Evolutionary conservation across 495 filamentous ascomycete genomes (phyloP).

Genomic region (Lindgomyces ingoldianus): DNA sequence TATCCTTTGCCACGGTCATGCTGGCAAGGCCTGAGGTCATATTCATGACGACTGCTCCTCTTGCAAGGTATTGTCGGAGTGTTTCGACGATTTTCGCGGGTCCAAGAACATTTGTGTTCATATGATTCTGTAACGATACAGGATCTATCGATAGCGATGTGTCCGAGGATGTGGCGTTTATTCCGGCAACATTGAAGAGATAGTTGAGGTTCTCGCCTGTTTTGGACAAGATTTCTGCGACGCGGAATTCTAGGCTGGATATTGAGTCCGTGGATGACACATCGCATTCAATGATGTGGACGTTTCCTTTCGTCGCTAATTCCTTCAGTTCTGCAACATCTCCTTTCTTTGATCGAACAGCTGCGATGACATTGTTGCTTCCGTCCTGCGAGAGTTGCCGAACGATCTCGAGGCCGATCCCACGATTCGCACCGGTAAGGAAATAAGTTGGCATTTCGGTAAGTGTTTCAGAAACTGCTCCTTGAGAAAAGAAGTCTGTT

Average conservation of each 20-base stretch:
- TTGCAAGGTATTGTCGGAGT: constrained; percentile 20
- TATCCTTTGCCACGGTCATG: constrained; percentile 29
- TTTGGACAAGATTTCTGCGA: constrained; percentile 40
- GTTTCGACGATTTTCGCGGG: constrained; percentile 36
- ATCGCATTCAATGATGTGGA: constrained; percentile 53
- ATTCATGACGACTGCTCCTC: constrained; percentile 34
- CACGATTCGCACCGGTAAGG: constrained; percentile 59
- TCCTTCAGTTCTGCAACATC: constrained; percentile 42
- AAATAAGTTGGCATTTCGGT: constrained; percentile 54
- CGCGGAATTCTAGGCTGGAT: constrained; percentile 41
- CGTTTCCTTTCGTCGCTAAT: constrained; percentile 21
- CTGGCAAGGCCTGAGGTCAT: constrained; percentile 31
- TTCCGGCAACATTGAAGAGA: constrained; percentile 50
- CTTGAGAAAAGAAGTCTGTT: neutral
- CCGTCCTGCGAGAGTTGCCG: constrained; percentile 51
- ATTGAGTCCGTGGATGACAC: constrained; percentile 37
- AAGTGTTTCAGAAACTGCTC: neutral
- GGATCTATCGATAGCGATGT: constrained; percentile 44
- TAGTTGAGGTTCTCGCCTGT: constrained; percentile 44
- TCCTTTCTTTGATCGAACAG: constrained; percentile 45
- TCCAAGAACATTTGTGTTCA: constrained; percentile 33
- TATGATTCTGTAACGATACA: constrained; percentile 40
- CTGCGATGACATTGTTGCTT: constrained; percentile 55
- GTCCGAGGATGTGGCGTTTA: constrained; percentile 45
- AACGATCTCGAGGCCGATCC: constrained; percentile 58